Percentiles rank a stretch among this genome's conserved stretches.
These are phyloP conservation scores for Fusarium sp. DNA, from an alignment of 2,329 filamentous ascomycete genomes.

Conservation along the genomic window DNA sequence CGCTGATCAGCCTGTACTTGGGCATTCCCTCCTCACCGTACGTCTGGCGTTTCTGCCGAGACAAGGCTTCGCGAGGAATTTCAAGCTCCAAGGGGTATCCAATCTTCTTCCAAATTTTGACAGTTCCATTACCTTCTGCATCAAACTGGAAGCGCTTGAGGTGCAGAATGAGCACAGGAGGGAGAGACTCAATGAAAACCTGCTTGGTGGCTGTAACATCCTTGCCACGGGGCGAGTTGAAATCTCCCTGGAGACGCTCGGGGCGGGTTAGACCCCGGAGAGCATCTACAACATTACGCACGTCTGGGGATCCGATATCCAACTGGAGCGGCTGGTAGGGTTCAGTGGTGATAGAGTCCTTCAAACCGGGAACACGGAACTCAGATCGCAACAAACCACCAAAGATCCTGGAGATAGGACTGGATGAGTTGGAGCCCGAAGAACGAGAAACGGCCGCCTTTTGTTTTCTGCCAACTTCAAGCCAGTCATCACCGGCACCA, in stretches of 20 bases:
- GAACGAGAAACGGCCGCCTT: slow-evolving; percentile 88
- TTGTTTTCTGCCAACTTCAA: slow-evolving; percentile 94
- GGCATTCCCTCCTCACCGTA: slow-evolving; percentile 78
- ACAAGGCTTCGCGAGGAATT: slow-evolving; percentile 91
- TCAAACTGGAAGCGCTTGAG: slow-evolving; percentile 98
- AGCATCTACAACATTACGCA: slow-evolving; percentile 93
- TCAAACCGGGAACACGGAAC: slow-evolving; percentile 86
- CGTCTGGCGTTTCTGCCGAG: slow-evolving; percentile 77
- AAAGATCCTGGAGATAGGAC: slow-evolving; percentile 94
- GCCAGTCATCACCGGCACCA: slow-evolving; percentile 73
- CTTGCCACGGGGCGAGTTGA: slow-evolving; percentile 82
- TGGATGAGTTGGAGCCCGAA: slow-evolving; percentile 81
- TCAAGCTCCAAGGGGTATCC: slow-evolving; percentile 96
- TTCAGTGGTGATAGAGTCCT: slow-evolving; percentile 92
- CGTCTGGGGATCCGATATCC: slow-evolving; percentile 89
- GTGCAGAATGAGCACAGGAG: slow-evolving; percentile 92
- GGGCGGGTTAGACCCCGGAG: slow-evolving; percentile 86
- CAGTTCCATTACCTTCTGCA: slow-evolving; percentile 81
- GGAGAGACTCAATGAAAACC: slow-evolving; percentile 91
- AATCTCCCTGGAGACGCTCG: slow-evolving; percentile 88
- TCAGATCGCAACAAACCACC: slow-evolving; percentile 93
- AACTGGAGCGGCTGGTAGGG: slow-evolving; percentile 95
- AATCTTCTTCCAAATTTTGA: slow-evolving; percentile 99
- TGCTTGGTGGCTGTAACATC: slow-evolving; percentile 90
- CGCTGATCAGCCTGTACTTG: slow-evolving; percentile 87